These are phyloP conservation scores for Coniochaeta ligniaria DNA, from an alignment of 2,329 filamentous ascomycete species.

Conservation along the genomic window DNA sequence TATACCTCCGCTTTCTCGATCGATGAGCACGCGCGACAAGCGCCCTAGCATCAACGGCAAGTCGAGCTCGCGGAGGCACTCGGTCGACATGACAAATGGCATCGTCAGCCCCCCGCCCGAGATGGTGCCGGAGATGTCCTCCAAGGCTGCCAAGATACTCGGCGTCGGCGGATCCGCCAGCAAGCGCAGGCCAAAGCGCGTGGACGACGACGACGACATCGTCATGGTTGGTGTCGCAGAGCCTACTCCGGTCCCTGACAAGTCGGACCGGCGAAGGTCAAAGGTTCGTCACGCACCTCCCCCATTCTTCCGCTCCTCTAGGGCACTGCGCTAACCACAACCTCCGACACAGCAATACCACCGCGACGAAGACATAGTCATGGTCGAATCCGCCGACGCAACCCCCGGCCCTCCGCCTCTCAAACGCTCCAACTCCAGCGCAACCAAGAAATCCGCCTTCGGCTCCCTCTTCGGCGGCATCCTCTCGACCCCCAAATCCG, in stretches of 20 bases:
- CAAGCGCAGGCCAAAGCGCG: conserved; percentile 34
- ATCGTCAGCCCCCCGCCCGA: conserved; percentile 69
- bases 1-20: conserved; percentile 59
- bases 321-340: conserved; percentile 24
- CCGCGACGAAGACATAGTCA: conserved; percentile 56
- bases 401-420: conserved; percentile 41
- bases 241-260: conserved; percentile 34
- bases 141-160: conserved; percentile 74
- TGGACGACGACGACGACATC: conserved; percentile 38
- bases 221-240: conserved; percentile 43
- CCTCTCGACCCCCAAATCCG: conserved; percentile 32
- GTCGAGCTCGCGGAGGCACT: conserved; percentile 59
- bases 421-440: conserved; percentile 54
- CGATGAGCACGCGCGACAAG: conserved; percentile 61
- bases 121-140: conserved; percentile 54
- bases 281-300: conserved; percentile 26
- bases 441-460: conserved; percentile 53
- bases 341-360: conserved; percentile 49
- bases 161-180: conserved; percentile 39
- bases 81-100: conserved; percentile 57
- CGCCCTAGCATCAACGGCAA: conserved; percentile 48
- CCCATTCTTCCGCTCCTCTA: neutral
- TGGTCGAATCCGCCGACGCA: conserved; percentile 43
- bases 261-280: conserved; percentile 33
- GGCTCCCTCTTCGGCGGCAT: conserved; percentile 57